Percentiles rank a stretch among this genome's conserved stretches.
Evolutionary conservation across 2,329 filamentous ascomycete species (phyloP).

Genomic region (Lomentospora prolificans): DNA sequence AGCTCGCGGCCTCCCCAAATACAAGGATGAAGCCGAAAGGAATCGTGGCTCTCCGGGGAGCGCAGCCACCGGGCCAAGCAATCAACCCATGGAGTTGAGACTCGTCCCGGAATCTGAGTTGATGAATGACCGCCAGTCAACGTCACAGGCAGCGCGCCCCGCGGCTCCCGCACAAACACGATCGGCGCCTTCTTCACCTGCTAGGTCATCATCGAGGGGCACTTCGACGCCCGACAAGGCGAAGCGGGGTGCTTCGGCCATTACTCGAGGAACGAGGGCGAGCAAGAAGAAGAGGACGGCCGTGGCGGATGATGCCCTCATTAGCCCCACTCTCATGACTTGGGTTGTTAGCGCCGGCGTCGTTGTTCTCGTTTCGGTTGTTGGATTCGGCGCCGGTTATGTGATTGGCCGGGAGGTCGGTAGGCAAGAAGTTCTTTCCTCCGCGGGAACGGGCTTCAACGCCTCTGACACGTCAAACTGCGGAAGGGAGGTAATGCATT

Average conservation of each 20-base stretch:
- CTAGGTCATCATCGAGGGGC: constrained; percentile 19
- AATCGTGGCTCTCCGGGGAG: constrained; percentile 15
- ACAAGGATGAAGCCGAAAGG: constrained; percentile 33
- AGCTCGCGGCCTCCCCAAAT: constrained; percentile 69
- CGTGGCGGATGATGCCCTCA: constrained; percentile 26
- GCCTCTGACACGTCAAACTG: constrained; percentile 37
- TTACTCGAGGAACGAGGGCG: constrained; percentile 12
- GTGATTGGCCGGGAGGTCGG: constrained; percentile 59
- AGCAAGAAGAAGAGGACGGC: constrained; percentile 50
- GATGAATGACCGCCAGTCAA: constrained; percentile 24
- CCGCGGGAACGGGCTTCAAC: constrained; percentile 31
- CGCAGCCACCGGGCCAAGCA: constrained; percentile 32
- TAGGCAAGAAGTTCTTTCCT: constrained; percentile 44
- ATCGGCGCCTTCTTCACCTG: constrained; percentile 18
- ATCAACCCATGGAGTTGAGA: constrained; percentile 47
- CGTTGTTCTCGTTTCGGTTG: constrained; percentile 56
- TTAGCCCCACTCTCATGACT: constrained; percentile 51
- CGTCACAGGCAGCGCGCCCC: constrained; percentile 10
- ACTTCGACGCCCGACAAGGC: constrained; percentile 15
- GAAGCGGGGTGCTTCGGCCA: constrained; percentile 36
- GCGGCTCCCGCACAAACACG: constrained; percentile 17
- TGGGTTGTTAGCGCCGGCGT: constrained; percentile 60
- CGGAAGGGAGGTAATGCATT: constrained; percentile 42
- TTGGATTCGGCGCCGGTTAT: constrained; percentile 60
- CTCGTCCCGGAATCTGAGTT: constrained; percentile 53